Evolutionary conservation across 164 flowering plant genomes (phyloP), one percentile per base, ranked within the genome.

Genomic region (Stephania yunnanensis): DNA sequence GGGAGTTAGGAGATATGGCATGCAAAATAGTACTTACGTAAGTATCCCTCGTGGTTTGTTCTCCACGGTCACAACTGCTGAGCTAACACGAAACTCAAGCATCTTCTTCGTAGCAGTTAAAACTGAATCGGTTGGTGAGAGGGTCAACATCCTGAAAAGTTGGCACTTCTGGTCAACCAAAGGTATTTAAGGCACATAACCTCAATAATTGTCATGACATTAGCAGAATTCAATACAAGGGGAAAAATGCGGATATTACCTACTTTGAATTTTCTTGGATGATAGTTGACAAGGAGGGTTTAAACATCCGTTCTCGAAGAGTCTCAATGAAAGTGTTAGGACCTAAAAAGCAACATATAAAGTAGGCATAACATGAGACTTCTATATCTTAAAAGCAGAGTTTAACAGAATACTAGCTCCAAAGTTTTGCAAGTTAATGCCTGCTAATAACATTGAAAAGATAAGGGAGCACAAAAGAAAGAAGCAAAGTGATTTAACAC

Each of bases 231-330:
- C 45, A 71, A 61, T 44, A 46, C 73, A 10, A 29, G 25, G 53
- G 58, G 5, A 79, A 36, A 80, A 75, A 80, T 65, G 68, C 82
- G 87, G 84, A 79, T 88, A 90, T 93, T 91, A 92, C 97, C 95
- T 94, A 96, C 99, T 92, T 96, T 91, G 97, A 81, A 89, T 94
- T 92, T 82, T 92, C 99, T 25, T 91, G 71, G 69, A 96, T 84
- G 36, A 96, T 89, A 72, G 98, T 92, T 36, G 98, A 90, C 84
- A 96, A 76, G 31, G 95, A 86, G 42, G 99, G 98, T 80, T 76
- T 91, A 72, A 96, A 96, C 90, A 96, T 89, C 69, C 91, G 81
- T 76, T 94, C 98, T 63, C 97, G 86, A 72, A 96, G 89, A 69
- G 94, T 87, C 81, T 96, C 98, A 77, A 96, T 84, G 79, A 96